Evolutionary conservation across 768 basidiomycete genomes (phyloP), one percentile per base, ranked within the genome.

Genomic region (Trametes cubensis): DNA sequence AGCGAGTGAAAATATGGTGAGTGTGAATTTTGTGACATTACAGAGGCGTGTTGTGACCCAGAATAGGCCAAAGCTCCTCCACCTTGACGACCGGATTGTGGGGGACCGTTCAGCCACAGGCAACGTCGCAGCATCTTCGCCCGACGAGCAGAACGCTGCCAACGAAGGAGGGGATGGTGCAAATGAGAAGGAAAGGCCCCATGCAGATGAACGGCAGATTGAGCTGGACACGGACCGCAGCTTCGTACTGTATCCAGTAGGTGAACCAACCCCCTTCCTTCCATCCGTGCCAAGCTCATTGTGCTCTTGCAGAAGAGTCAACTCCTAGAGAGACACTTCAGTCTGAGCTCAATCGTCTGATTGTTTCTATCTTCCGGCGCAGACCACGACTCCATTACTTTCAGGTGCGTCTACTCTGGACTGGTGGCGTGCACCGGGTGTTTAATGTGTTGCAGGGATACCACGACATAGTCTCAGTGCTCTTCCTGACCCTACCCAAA

Each of bases 211-310:
- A 75, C 85, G 82, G 15, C 95, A 97, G 75, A 93, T 97, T 63
- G 76, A 79, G 60, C 82, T 96, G 38, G 95, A 97, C 75, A 96
- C 95, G 1, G 87, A 95, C 74, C 85, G 95, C 50, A 94, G 93
- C 66, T 98, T 98, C 69, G 92, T 97, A 58, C 79, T 94, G 63
- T 98, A 96, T 76, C 92, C 95, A 71, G 87, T 85, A 82, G 91
- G 94, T 91, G 80, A 76, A 81, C 68, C 63, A 52, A 13, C 40
- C 39, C 17, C 45, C 30, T 25, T 25, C n/a, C 1, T 17, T 8
- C 40, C 1, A n/a, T 18, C 61, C 62, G 63, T 51, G 21, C 57
- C 18, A 46, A 14, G 46, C 58, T 59, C 51, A 63, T 15, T 4
- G 8, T 15, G 10, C 25, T 10, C 21, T 10, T 5, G 3, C 15